Base-by-base conservation (phyloP, 768 basidiomycete species). In the Dictyophora rubrovolvata region DNA sequence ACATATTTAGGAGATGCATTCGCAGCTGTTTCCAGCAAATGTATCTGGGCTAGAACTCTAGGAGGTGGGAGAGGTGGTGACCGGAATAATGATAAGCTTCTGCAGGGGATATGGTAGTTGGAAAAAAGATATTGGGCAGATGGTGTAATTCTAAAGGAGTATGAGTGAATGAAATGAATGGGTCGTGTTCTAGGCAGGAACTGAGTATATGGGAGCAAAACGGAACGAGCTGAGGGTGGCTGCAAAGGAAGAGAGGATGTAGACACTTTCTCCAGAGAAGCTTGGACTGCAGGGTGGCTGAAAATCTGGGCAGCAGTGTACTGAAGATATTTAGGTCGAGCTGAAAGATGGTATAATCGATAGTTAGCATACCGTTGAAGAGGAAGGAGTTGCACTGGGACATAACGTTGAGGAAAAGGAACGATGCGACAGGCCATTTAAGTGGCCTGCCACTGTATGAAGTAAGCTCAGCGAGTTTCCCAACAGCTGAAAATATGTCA, bases 1-100 rank as follows among this genome's bases (percentile, higher is more conserved):
- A 87, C 70, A 71, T 90, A 83, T 62, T 84, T 73, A 0, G 87
- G 87, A 62, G 83, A 73, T 6, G 84, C 79, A 63, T 93, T 87
- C 14, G 85, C 90, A 48, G 85, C 86, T 5, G 83, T 85, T 65
- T 93, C 90, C 17, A 67, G 55, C 2, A 56, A 49, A 20, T 53
- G 47, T 10, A 63, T 36, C 33, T 60, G 63, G 16, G 54, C 35
- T 12, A 51, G 55, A 23, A 21, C 48, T 18, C 34, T 56, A n/a
- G 53, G 56, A 18, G 56, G 53, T 10, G 59, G 49, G 22, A 35
- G 52, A 5, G 51, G 54, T 20, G 10, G 5, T 17, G 48, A 37
- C 22, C 55, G 36, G 42, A 54, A 52, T 23, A 60, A 54, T 17
- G 61, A 61, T 2, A 46, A 46, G 47, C 21, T 52, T 37, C 37